Conservation (phyloP, 371 early-diverging fungal species). For the Mucor piriformis region DNA sequence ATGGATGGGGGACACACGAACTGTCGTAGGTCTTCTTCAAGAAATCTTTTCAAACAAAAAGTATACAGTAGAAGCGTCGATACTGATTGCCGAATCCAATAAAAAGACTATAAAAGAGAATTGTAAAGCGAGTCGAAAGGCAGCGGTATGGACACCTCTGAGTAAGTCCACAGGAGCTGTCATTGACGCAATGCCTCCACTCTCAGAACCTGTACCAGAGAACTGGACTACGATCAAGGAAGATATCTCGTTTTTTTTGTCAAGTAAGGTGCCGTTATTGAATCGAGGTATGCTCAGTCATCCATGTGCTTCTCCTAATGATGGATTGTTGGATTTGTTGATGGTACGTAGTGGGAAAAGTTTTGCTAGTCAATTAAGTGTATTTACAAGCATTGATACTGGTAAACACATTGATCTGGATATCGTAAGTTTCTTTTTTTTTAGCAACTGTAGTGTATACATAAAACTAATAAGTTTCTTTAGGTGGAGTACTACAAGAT, state of each 20-base stretch:
- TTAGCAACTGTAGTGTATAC: not conserved
- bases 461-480: not conserved
- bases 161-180: not conserved
- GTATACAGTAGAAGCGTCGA: conserved; percentile 47
- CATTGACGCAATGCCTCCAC: conserved; percentile 32
- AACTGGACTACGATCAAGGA: conserved; percentile 54
- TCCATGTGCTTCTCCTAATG: conserved; percentile 60
- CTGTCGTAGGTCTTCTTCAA: conserved; percentile 47
- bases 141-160: not conserved
- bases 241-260: conserved; percentile 47
- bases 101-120: conserved; percentile 38
- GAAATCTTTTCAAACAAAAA: conserved; percentile 46
- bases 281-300: conserved; percentile 54
- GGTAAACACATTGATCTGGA: conserved; percentile 52
- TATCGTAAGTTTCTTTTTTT: conserved; percentile 37
- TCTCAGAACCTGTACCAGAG: conserved; percentile 44
- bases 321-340: conserved; percentile 59
- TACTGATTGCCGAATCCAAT: conserved; percentile 51
- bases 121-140: conserved; percentile 3
- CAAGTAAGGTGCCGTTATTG: conserved; percentile 61
- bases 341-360: conserved; percentile 41
- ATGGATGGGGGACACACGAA: conserved; percentile 65
- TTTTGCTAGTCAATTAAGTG: conserved; percentile 28
- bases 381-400: conserved; percentile 53
- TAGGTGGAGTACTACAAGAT: conserved; percentile 66